A percentile compares a stretch with the other conserved stretches of the same genome.
These are phyloP conservation scores for Thuidium tamariscinum DNA, from an alignment of 225 moss, liverwort and hornwort species.

Conservation along the genomic window DNA sequence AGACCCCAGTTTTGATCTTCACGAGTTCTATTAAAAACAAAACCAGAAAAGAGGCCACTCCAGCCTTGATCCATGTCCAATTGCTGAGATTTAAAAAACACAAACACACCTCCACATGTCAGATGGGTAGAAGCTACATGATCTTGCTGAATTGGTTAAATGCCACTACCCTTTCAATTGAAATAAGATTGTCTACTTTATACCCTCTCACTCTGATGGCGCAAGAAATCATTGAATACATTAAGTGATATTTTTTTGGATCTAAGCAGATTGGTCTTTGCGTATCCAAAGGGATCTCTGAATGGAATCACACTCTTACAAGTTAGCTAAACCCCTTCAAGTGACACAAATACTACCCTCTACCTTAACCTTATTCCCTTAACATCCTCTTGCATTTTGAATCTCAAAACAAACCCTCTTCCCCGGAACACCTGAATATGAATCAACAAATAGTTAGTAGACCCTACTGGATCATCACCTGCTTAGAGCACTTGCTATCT, in stretches of 20 bases:
- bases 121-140: neutral
- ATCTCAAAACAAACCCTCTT: neutral
- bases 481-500: neutral
- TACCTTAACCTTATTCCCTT: neutral
- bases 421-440: neutral
- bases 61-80: neutral
- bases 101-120: neutral
- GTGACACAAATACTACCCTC: neutral
- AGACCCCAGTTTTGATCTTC: neutral
- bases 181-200: neutral
- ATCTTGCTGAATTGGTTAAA: neutral
- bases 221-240: neutral
- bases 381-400: neutral
- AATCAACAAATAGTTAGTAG: neutral
- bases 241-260: neutral
- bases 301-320: neutral
- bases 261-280: neutral
- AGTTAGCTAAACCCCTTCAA: neutral
- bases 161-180: neutral
- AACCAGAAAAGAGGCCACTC: accelerated
- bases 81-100: no score
- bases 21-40: accelerated
- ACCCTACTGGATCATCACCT: neutral
- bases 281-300: neutral
- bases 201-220: neutral